These are phyloP conservation scores for Trichoderma arundinaceum DNA, from an alignment of 2,329 filamentous ascomycete genomes.

Conservation along the genomic window DNA sequence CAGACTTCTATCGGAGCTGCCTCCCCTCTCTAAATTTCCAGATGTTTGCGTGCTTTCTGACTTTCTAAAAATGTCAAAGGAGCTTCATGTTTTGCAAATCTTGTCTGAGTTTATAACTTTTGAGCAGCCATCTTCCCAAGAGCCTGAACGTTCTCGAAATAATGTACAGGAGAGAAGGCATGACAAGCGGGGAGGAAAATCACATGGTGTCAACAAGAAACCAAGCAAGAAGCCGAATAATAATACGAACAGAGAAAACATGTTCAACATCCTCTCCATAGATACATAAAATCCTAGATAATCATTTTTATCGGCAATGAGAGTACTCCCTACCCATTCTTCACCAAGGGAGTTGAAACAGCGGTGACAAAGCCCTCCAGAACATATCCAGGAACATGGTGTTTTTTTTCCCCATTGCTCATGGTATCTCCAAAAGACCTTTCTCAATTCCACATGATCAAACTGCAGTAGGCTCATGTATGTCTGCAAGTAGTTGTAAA, in stretches of 20 bases:
- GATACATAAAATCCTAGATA: conserved; percentile 17
- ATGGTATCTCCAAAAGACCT: not conserved
- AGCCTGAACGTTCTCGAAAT: not conserved
- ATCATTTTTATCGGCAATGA: not conserved
- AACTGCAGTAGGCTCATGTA: conserved; percentile 40
- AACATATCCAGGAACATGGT: not conserved
- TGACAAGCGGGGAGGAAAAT: not conserved
- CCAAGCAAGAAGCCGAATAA: conserved; percentile 1
- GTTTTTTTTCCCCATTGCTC: not conserved
- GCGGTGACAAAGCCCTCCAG: not conserved
- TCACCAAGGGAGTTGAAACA: too few relatives aligned
- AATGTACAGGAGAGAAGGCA: conserved; percentile 1
- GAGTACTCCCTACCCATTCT: too few relatives aligned
- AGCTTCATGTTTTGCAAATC: conserved; percentile 29
- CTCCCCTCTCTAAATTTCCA: conserved; percentile 39
- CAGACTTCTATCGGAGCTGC: conserved; percentile 37
- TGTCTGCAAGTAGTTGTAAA: conserved; percentile 42
- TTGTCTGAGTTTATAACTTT: conserved; percentile 36
- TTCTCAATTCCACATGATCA: not conserved
- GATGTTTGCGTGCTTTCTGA: conserved; percentile 33
- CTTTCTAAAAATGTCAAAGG: conserved; percentile 34
- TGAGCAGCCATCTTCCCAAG: conserved; percentile 1
- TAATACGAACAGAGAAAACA: conserved; percentile 21
- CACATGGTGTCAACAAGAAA: not conserved
- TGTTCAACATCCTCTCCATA: conserved; percentile 32